Evolutionary conservation across 73 alveolate species (phyloP), one percentile per base, ranked within the genome.

Genomic region (Paramecium sexaurelia): DNA sequence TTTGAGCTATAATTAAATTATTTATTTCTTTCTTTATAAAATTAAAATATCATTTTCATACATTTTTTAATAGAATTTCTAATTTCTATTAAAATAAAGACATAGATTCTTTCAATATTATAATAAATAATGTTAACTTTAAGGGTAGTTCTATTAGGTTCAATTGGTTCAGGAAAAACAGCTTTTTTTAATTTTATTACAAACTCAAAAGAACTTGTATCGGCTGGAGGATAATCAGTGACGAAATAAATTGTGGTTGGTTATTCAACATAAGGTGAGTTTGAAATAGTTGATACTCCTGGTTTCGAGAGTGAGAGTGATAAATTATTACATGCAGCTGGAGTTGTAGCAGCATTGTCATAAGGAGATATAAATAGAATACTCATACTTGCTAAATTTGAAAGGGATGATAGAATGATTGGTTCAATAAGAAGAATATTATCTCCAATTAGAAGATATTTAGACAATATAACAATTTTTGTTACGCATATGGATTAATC

Each of bases 401-500:
- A 61, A 5, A 68, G 93, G 24, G 43, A 22, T 85, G 87, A 56
- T 26, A 29, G 40, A n/a, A 85, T 85, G 93, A 24, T 32, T 29
- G 17, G 69, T n/a, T 55, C 40, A 3, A 36, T 85, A n/a, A 7
- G 43, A 32, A 10, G 61, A 85, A 5, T 39, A 19, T n/a, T 85
- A 15, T 57, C 33, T 27, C 40, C 69, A 13, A 22, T 85, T n/a
- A 11, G 22, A 13, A 69, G 85, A 55, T 85, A 41, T 61, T 35
- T 27, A 33, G 39, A 85, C 19, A 36, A 57, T 7, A 33, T 85
- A 17, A 61, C 87, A 17, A 43, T 85, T 32, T 6, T 85, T 13
- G 86, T 85, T 33, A 57, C 93, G 7, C 66, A 61, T 56, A 57
- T 85, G 75, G 93, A 85, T 85, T n/a, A 56, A 27, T 24, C 66